Base-by-base conservation (phyloP, 2,329 filamentous ascomycete species). In the Lojkania enalia region DNA sequence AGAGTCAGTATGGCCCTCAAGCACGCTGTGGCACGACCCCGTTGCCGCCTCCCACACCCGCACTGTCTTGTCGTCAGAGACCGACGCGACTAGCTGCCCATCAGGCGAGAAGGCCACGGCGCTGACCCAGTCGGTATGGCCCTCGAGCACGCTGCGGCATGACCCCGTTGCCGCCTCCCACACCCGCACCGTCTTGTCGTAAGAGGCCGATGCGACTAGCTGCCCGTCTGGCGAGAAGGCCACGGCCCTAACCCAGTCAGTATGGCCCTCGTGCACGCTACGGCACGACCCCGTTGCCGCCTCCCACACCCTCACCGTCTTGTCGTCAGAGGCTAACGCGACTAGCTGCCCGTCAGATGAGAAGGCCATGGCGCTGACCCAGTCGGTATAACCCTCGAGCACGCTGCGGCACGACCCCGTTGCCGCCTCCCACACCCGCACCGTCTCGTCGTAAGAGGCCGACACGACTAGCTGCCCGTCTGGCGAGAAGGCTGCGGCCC, bases 161-260 rank as follows among this genome's bases (percentile, higher is more conserved):
- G n/a, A n/a, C n/a, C n/a, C n/a, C n/a, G n/a, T n/a, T n/a, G n/a
- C n/a, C 33, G 14, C 15, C 9, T 36, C 33, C 33, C 33, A 36
- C 19, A 36, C 6, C 18, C 19, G 15, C 5, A 36, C 33, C 21
- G 15, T 21, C 6, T 21, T 21, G 19, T 36, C 18, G 33, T 5
- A 20, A 12, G 33, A 36, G 5, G 6, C 33, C 9, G 33, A 20
- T 11, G 33, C 43, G 38, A 39, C 16, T 14, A 41, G 43, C 43
- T 46, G 43, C 9, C 43, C 43, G 21, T 46, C 43, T 42, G 43
- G 43, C 31, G 43, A 46, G 21, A 46, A 46, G 5, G 20, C 43
- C 7, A 46, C 42, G 7, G 42, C 35, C 4, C 20, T 45, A 25
- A 45, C 35, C 18, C 6, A 6, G 12, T 32, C 19, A 23, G 40